Evolutionary conservation across 768 basidiomycete species (phyloP), one percentile per base, ranked within the genome.

Genomic region (Grammothele lineata): DNA sequence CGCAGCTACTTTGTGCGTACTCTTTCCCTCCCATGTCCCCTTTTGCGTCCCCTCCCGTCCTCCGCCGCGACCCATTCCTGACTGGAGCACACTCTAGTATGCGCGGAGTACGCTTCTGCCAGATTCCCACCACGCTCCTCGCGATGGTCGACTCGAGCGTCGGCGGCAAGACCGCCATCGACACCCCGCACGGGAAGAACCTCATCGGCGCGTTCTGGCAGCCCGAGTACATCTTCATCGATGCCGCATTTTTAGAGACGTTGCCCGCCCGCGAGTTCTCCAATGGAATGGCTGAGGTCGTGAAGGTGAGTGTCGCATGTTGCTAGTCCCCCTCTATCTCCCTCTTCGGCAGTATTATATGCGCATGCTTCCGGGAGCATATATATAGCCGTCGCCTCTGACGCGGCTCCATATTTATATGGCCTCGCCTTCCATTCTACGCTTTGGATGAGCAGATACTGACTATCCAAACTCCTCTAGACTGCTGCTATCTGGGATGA

Each of bases 401-500:
- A n/a, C n/a, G n/a, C n/a, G n/a, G n/a, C n/a, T n/a, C n/a, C n/a
- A n/a, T n/a, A n/a, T n/a, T n/a, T n/a, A n/a, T n/a, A n/a, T n/a
- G n/a, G n/a, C n/a, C n/a, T n/a, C n/a, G n/a, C n/a, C n/a, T n/a
- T n/a, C n/a, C n/a, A n/a, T n/a, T n/a, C n/a, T n/a, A n/a, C n/a
- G n/a, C n/a, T n/a, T n/a, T n/a, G n/a, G n/a, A n/a, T n/a, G n/a
- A n/a, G n/a, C 27, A 30, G 19, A 32, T 22, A 32, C 11, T 33
- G 8, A 39, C 23, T 18, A 14, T 42, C 6, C 43, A n/a, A 50
- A 62, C 30, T 32, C 35, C 35, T 36, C 7, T 27, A 95, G 95
- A 99, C 96, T 21, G 95, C 96, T 5, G 96, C 94, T n/a, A 98
- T 98, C 60, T 97, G 95, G 95, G 82, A 91, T 65, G 93, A 91